Evolutionary conservation across 23 red algal species (phyloP).

Genomic region (Gracilaria gracilis): DNA sequence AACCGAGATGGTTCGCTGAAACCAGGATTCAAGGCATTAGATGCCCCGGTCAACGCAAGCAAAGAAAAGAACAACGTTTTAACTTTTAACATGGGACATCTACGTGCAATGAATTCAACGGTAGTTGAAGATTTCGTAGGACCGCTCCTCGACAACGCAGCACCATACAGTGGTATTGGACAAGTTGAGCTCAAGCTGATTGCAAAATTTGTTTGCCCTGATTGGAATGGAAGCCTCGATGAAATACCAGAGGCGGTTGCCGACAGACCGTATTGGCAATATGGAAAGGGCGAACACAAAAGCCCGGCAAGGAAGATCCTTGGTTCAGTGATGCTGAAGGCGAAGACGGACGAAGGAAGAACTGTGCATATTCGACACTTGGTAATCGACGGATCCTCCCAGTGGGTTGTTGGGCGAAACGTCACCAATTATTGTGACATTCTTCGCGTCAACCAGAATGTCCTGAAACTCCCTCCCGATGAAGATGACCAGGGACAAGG

Average conservation of each 20-base stretch:
- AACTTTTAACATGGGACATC: not conserved
- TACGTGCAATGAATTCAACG: no score
- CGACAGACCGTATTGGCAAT: constrained; percentile 49
- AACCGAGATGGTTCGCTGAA: constrained; percentile 38
- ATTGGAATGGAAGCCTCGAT: constrained; percentile 29
- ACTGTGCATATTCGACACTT: not conserved
- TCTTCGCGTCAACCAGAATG: not conserved
- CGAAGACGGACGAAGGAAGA: not conserved
- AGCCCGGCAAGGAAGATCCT: constrained; percentile 21
- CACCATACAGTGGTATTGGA: constrained; percentile 59
- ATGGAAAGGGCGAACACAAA: constrained; percentile 44
- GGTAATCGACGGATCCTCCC: not conserved
- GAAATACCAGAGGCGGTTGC: constrained; percentile 26
- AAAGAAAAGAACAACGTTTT: constrained; percentile 9
- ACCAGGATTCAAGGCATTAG: not conserved
- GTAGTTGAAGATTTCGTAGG: not conserved
- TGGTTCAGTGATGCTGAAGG: not conserved
- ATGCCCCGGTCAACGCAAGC: not conserved
- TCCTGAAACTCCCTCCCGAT: not conserved
- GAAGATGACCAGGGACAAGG: not conserved
- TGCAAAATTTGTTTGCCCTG: not conserved
- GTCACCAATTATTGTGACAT: not conserved
- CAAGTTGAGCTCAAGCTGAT: not conserved
- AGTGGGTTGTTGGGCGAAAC: not conserved
- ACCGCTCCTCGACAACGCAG: constrained; percentile 46